Conservation (phyloP, 2,329 filamentous ascomycete species). For the Clonostachys rosea region DNA sequence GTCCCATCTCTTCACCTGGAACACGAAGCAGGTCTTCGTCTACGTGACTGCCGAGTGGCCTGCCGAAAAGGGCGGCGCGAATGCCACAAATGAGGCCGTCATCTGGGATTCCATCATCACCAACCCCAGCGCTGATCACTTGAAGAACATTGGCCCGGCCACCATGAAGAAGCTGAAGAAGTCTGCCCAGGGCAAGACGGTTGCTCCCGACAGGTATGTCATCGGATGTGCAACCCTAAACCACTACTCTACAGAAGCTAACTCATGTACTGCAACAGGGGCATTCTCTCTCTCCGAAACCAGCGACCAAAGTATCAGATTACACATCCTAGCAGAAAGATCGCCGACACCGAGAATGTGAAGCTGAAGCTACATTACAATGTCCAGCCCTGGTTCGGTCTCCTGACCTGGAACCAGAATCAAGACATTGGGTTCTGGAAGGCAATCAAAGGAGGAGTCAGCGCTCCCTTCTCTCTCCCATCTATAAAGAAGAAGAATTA, state of each 20-base stretch:
- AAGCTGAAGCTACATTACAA: constrained; percentile 87
- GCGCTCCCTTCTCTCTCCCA: constrained; percentile 60
- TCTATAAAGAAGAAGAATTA: constrained; percentile 44
- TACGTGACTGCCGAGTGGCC: constrained; percentile 84
- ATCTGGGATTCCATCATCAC: constrained; percentile 97
- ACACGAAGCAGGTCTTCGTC: constrained; percentile 97
- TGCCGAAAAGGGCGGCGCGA: constrained; percentile 14
- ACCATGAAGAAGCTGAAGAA: constrained; percentile 58
- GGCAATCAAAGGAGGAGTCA: constrained; percentile 59
- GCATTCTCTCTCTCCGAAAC: constrained; percentile 72
- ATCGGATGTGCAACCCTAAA: not conserved
- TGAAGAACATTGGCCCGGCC: constrained; percentile 54
- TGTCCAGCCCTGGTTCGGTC: constrained; percentile 93
- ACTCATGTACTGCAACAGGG: constrained; percentile 28
- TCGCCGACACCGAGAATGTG: constrained; percentile 71
- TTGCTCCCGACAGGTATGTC: constrained; percentile 52
- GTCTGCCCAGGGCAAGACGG: constrained; percentile 53
- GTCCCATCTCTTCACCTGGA: constrained; percentile 93
- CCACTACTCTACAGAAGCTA: not conserved
- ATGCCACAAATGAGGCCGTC: constrained; percentile 65
- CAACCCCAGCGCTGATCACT: constrained; percentile 59
- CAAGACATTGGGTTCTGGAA: constrained; percentile 53
- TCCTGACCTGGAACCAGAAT: constrained; percentile 74
- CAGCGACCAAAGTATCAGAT: constrained; percentile 97
- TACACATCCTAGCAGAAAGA: constrained; percentile 77